A percentile compares a stretch with the other conserved stretches of the same genome.
These are phyloP conservation scores for Rhexocercosporidium sp. DNA, from an alignment of 2,329 filamentous ascomycete genomes.

Conservation along the genomic window DNA sequence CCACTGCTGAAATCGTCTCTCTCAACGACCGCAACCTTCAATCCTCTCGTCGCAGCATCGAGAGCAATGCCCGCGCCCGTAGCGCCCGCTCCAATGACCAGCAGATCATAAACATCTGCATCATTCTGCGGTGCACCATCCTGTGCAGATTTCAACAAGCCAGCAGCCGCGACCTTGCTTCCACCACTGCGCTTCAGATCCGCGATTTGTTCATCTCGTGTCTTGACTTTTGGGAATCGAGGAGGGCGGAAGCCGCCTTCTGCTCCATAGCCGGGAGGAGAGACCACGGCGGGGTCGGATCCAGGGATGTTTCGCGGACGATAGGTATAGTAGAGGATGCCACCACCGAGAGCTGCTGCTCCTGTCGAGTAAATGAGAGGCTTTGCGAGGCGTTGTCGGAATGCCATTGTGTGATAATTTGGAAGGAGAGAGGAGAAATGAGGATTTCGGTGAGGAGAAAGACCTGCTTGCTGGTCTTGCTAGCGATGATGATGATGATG, in stretches of 20 bases:
- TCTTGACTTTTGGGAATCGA: constrained; percentile 56
- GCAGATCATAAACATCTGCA: constrained; percentile 64
- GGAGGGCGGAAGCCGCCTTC: constrained; percentile 68
- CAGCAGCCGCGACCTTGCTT: constrained; percentile 51
- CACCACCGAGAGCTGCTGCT: constrained; percentile 51
- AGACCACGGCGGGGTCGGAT: constrained; percentile 69
- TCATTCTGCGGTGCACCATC: constrained; percentile 41
- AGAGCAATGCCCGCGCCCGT: constrained; percentile 74
- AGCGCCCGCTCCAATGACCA: constrained; percentile 74
- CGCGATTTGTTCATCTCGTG: constrained; percentile 54
- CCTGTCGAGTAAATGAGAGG: constrained; percentile 57
- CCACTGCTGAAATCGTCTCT: constrained; percentile 76
- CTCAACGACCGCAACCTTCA: constrained; percentile 75
- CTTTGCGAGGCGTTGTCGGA: constrained; percentile 50
- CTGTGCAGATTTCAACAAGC: constrained; percentile 56
- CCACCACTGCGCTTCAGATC: constrained; percentile 54
- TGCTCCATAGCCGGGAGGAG: constrained; percentile 71
- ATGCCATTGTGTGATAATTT: constrained; percentile 37
- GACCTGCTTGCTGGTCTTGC: constrained; percentile 8
- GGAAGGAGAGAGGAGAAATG: background rate
- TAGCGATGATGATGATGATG: constrained; percentile 13
- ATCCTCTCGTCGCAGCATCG: constrained; percentile 72
- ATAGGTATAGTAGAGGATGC: constrained; percentile 60
- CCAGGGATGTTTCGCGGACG: constrained; percentile 76
- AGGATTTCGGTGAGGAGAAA: constrained; percentile 29